A percentile compares a stretch with the other conserved stretches of the same genome.
These are phyloP conservation scores for Lichtheimia ornata DNA, from an alignment of 371 early-diverging fungal genomes.

Conservation along the genomic window DNA sequence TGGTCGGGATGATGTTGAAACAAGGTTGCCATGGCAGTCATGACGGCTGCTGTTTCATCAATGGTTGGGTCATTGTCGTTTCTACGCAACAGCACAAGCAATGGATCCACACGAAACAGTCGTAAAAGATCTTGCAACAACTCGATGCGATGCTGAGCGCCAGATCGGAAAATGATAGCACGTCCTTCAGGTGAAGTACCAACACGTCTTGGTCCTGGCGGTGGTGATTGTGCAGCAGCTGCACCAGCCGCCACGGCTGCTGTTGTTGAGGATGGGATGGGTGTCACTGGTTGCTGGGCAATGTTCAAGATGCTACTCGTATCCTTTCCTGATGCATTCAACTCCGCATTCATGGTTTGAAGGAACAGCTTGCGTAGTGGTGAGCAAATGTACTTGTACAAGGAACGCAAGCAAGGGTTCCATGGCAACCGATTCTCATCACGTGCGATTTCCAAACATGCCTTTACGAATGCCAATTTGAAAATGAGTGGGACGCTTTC, in stretches of 20 bases:
- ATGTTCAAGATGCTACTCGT: constrained; percentile 6
- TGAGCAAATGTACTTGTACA: constrained; percentile 64
- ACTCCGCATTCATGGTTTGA: constrained; percentile 28
- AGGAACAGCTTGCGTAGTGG: constrained; percentile 67
- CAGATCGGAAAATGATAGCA: background rate
- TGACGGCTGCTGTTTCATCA: constrained; percentile 55
- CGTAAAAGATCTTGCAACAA: constrained; percentile 66
- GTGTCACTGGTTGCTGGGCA: background rate
- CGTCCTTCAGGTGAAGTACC: background rate
- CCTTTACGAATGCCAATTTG: constrained; percentile 70
- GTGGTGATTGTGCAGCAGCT: background rate
- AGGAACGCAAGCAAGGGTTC: constrained; percentile 67
- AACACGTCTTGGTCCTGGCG: background rate
- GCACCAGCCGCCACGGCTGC: background rate
- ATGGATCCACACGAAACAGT: constrained; percentile 69
- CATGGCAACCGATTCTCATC: constrained; percentile 70
- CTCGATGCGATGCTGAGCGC: constrained; percentile 51
- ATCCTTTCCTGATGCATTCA: constrained; percentile 15
- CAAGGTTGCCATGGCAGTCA: constrained; percentile 63
- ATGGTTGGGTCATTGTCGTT: constrained; percentile 43
- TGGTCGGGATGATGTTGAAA: constrained; percentile 55
- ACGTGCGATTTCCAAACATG: constrained; percentile 67
- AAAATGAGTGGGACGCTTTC: constrained; percentile 63
- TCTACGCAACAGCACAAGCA: constrained; percentile 55
- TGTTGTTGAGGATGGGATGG: constrained; percentile 6